Base-by-base conservation (phyloP, 306 rosid genomes). In the Acacia melanoxylon region DNA sequence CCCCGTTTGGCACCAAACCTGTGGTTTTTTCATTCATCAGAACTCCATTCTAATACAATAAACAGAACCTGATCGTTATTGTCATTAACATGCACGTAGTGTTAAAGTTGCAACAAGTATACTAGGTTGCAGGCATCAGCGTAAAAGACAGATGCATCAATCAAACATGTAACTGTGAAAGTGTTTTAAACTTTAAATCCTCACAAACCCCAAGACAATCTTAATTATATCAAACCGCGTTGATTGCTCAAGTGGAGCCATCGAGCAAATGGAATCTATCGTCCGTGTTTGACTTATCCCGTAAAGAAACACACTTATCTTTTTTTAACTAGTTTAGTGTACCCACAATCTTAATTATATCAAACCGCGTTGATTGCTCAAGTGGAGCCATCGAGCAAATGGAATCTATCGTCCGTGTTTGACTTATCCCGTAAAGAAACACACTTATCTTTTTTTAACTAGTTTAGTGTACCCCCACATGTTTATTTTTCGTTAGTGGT, bases 1-100 rank as follows among this genome's bases (percentile, higher is more conserved):
- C 98, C 10, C 99, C 99, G 51, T 96, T 96, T 0, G 85, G 79
- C 31, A 96, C 84, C 19, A 91, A 78, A 4, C 99, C 99, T 96
- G 89, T 1, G 5, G 0, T 56, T 20, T 42, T 6, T 5, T 3
- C 8, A 6, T 31, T 65, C 4, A 7, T 5, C 22, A 65, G 35
- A 62, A 9, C 9, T 19, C 11, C 65, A 54, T 54, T 54, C 10
- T 54, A 54, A 54, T 54, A 54, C 62, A 54, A 8, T 54, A 8
- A 20, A 54, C 25, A 20, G 2, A 20, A 20, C 20, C n/a, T 52
- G 6, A 4, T 48, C 16, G 4, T 48, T 10, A 48, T 48, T 14
- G 3, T 48, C 17, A 4, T 48, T 1, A 5, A 48, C 52, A 46
- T 11, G 15, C 16, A 46, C 14, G 52, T 14, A 11, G 52, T 46